Percentiles rank a stretch among this genome's conserved stretches.
phyloP scores from a whole-genome alignment of 768 basidiomycete species.

The Cystobasidium ongulense region DNA sequence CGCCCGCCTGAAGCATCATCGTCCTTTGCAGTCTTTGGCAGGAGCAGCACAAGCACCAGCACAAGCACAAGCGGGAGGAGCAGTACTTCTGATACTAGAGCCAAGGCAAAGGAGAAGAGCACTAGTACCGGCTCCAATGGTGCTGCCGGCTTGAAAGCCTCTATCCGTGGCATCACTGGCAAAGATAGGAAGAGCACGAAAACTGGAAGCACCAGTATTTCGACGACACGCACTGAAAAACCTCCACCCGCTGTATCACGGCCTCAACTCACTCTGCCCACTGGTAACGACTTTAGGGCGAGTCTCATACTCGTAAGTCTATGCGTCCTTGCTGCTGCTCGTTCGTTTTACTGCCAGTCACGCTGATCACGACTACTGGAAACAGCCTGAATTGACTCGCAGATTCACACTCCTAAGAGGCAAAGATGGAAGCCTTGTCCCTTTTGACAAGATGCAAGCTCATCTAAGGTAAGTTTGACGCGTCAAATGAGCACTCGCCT shows the following conservation, averaged over 20 bases:
- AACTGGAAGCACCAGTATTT: neutral
- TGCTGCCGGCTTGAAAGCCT: neutral
- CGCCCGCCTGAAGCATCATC: neutral
- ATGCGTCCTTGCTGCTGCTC: neutral
- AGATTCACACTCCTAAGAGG: conserved; percentile 37
- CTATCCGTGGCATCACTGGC: neutral
- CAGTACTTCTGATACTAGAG: neutral
- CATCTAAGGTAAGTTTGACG: conserved; percentile 34
- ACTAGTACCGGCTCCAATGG: neutral
- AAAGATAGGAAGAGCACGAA: neutral
- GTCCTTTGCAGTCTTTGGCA: neutral
- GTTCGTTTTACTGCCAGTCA: neutral
- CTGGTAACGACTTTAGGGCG: neutral
- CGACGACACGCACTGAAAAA: neutral
- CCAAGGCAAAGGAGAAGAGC: neutral
- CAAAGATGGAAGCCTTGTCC: conserved; percentile 36
- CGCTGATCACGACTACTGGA: neutral
- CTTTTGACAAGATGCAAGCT: conserved; percentile 31
- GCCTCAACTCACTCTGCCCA: neutral
- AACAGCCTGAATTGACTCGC: conserved; percentile 35
- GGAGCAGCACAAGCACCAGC: neutral
- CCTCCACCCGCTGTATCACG: neutral
- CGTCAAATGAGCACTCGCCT: neutral
- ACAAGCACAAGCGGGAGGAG: neutral
- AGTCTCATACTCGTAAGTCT: neutral